These are phyloP conservation scores for Cladosporium sp. DNA, from an alignment of 2,329 filamentous ascomycete genomes.

Conservation along the genomic window DNA sequence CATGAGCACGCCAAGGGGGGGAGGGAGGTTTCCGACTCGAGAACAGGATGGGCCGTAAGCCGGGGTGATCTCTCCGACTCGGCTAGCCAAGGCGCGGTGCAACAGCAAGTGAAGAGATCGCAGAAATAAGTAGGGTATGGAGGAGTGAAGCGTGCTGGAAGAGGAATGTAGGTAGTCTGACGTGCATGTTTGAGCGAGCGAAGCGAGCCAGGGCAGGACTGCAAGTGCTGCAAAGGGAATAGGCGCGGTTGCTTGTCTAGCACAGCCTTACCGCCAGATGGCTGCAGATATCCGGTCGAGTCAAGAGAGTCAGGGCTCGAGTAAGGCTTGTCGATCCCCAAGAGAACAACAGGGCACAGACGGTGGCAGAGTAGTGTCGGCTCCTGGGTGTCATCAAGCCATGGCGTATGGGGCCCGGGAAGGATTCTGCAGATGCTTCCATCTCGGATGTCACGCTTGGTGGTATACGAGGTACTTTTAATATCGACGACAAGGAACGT, in stretches of 20 bases:
- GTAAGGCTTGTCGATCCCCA: neutral
- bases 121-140: neutral
- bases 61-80: neutral
- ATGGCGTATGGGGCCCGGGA: too few species aligned
- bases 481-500: too few species aligned
- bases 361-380: neutral
- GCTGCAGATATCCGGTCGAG: neutral
- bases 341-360: neutral
- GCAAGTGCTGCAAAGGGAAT: too few species aligned
- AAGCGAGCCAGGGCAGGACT: too few species aligned
- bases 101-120: neutral
- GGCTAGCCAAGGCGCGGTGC: neutral
- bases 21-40: too few species aligned
- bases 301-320: neutral
- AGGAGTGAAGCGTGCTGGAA: neutral
- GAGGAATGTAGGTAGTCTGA: neutral
- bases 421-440: too few species aligned
- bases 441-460: too few species aligned
- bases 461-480: too few species aligned
- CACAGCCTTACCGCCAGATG: neutral
- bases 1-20: slow-evolving; percentile 1
- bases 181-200: neutral
- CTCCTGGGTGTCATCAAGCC: neutral
- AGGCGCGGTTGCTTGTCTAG: neutral
- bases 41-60: too few species aligned